phyloP scores from a whole-genome alignment of 495 filamentous ascomycete species.

The Saxophila tyrrhenica region DNA sequence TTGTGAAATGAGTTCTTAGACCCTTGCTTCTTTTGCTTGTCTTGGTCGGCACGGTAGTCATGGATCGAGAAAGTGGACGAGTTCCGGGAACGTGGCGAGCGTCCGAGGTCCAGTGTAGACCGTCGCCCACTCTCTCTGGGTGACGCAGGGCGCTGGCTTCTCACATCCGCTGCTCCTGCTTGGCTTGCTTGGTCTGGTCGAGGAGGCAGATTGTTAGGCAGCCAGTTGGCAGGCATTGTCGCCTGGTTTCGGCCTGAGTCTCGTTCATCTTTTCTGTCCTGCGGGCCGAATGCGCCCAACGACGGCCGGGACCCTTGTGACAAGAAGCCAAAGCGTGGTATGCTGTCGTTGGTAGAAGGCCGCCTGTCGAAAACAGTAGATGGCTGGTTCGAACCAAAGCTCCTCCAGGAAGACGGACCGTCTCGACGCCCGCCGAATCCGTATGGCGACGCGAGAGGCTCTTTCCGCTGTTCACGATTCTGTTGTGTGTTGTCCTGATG shows the following conservation, averaged over 20 bases:
- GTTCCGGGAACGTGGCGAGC: neutral
- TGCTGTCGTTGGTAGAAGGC: neutral
- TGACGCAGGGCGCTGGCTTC: neutral
- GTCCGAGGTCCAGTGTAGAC: neutral
- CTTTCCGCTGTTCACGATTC: neutral
- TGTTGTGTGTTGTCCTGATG: neutral
- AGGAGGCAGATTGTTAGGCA: neutral
- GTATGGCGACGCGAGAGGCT: neutral
- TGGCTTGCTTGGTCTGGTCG: neutral
- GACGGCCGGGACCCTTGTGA: neutral
- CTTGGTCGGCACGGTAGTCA: neutral
- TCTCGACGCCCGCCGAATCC: neutral
- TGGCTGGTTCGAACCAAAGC: neutral
- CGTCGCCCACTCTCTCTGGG: neutral
- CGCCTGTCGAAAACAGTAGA: neutral
- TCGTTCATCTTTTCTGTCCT: neutral
- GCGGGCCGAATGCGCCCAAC: neutral
- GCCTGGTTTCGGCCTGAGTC: neutral
- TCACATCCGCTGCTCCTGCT: neutral
- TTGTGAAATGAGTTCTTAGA: neutral
- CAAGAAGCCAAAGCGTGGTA: neutral
- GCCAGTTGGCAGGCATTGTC: neutral
- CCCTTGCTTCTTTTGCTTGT: neutral
- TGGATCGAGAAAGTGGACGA: neutral
- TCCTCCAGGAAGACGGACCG: neutral